These are phyloP conservation scores for Filobasidium floriforme DNA, from an alignment of 768 basidiomycete genomes.

Conservation along the genomic window DNA sequence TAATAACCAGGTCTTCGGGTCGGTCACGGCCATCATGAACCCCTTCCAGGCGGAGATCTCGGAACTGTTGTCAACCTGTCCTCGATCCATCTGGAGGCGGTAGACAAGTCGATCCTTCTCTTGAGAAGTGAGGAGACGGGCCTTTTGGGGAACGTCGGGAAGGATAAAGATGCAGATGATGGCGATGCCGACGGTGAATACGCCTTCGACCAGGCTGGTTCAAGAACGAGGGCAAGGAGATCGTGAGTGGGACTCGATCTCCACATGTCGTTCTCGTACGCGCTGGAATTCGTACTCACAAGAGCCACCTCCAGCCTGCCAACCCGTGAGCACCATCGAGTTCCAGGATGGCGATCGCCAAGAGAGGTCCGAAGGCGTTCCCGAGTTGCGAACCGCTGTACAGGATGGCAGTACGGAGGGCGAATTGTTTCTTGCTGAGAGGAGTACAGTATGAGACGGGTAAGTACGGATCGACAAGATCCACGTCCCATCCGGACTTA, in stretches of 20 bases:
- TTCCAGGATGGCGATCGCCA: slow-evolving; percentile 38
- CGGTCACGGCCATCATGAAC: slow-evolving; percentile 33
- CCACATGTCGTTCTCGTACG: too few species aligned
- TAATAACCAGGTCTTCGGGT: slow-evolving; percentile 37
- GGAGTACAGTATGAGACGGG: too few species aligned
- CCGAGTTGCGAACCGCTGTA: slow-evolving; percentile 36
- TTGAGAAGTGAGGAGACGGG: slow-evolving; percentile 54
- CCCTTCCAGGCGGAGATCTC: slow-evolving; percentile 27
- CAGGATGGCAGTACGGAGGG: slow-evolving; percentile 32
- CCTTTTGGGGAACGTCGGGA: slow-evolving; percentile 73
- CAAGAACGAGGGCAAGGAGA: background rate
- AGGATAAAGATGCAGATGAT: slow-evolving; percentile 34
- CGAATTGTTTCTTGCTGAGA: slow-evolving; percentile 30
- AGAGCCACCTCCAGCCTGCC: slow-evolving; percentile 43
- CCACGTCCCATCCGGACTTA: too few species aligned
- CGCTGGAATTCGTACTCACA: background rate
- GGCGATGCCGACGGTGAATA: slow-evolving; percentile 22
- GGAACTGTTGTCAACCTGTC: slow-evolving; percentile 33
- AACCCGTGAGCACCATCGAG: slow-evolving; percentile 33
- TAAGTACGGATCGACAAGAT: too few species aligned
- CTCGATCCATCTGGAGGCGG: slow-evolving; percentile 35
- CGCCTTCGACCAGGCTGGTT: slow-evolving; percentile 22
- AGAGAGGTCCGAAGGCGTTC: slow-evolving; percentile 39
- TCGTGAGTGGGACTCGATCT: too few species aligned
- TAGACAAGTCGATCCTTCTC: slow-evolving; percentile 33